phyloP scores from a whole-genome alignment of 140 eudicot genomes.

The Flaveria floridana region DNA sequence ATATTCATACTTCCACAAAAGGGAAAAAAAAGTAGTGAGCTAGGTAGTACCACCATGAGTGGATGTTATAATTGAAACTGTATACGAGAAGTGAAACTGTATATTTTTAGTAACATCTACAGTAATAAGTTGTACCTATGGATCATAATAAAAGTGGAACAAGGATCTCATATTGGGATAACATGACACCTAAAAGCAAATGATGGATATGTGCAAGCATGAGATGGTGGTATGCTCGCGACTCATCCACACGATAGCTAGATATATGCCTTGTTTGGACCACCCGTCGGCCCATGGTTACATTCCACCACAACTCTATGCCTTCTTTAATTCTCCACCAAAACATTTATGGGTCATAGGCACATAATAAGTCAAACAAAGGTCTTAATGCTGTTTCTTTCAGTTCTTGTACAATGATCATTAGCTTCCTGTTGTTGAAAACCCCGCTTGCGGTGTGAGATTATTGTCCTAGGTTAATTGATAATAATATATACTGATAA shows the following conservation, averaged over 20 bases:
- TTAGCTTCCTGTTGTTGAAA: background rate
- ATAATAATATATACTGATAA: background rate
- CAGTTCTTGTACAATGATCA: background rate
- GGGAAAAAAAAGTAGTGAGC: background rate
- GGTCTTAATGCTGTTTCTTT: slow-evolving; percentile 1
- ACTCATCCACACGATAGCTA: slow-evolving; percentile 29
- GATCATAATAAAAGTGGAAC: background rate
- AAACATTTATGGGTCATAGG: background rate
- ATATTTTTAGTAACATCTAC: background rate
- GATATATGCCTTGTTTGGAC: slow-evolving; percentile 33
- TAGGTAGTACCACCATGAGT: background rate
- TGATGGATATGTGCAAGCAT: slow-evolving; percentile 19
- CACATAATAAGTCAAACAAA: slow-evolving; percentile 18
- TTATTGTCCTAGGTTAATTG: background rate
- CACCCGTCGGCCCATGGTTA: slow-evolving; percentile 31
- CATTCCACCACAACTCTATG: slow-evolving; percentile 23
- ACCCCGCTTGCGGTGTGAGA: background rate
- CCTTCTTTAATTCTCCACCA: slow-evolving; percentile 11
- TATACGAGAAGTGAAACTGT: background rate
- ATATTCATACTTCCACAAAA: background rate
- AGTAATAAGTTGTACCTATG: background rate
- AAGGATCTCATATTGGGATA: background rate
- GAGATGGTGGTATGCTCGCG: slow-evolving; percentile 26
- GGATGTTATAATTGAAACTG: background rate
- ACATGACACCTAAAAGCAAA: slow-evolving; percentile 22